Conservation (phyloP, 2,329 filamentous ascomycete genomes). For the Elsinoe fawcettii region DNA sequence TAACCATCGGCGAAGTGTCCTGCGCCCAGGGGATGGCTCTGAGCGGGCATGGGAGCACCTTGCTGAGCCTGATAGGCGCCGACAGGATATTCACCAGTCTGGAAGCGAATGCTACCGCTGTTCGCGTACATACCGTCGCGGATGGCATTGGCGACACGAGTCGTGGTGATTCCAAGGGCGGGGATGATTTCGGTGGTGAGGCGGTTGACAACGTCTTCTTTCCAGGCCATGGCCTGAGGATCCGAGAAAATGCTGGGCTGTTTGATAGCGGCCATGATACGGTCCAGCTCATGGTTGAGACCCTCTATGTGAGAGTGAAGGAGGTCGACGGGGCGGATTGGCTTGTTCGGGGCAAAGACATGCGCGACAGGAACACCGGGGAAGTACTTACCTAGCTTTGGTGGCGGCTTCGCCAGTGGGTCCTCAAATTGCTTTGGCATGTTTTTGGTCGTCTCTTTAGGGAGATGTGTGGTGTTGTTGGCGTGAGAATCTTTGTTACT, state of each 20-base stretch:
- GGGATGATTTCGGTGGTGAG: constrained; percentile 11
- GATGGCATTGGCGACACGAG: constrained; percentile 1
- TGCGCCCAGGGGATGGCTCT: neutral
- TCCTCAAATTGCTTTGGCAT: neutral
- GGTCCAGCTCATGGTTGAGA: constrained; percentile 12
- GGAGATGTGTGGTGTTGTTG: neutral
- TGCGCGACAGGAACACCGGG: neutral
- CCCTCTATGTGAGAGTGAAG: neutral
- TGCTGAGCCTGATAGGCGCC: neutral
- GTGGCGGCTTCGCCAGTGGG: neutral
- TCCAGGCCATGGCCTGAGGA: constrained; percentile 1
- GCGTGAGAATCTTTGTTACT: neutral
- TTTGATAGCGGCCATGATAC: constrained; percentile 3
- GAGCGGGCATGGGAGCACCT: neutral
- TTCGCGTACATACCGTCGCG: constrained; percentile 12
- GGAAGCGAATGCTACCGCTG: neutral
- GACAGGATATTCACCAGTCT: neutral
- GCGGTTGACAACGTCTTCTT: constrained; percentile 10
- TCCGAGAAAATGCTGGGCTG: neutral
- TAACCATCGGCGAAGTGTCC: neutral
- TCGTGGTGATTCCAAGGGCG: constrained; percentile 4
- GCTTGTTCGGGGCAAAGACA: neutral
- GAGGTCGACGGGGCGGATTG: constrained; percentile 8
- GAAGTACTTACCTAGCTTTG: constrained; percentile 6
- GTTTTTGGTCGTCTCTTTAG: neutral